Conservation (phyloP, 176 grass and related monocot species). For the Bonia amplexicaulis region DNA sequence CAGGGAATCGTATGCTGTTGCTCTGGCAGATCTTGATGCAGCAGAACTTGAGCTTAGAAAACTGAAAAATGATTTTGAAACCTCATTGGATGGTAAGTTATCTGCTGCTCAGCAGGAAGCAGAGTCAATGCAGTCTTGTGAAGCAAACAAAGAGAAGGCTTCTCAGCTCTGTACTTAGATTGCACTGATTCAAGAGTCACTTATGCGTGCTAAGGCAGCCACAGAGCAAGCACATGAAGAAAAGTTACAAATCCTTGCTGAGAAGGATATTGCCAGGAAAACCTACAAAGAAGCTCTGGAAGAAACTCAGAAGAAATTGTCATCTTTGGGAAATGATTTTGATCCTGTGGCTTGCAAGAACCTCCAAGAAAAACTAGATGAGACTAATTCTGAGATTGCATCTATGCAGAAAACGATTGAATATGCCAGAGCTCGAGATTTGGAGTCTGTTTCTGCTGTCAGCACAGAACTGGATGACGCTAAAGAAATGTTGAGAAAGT, state of each 20-base stretch:
- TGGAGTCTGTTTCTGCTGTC: constrained; percentile 55
- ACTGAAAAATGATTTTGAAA: constrained; percentile 81
- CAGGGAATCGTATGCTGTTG: constrained; percentile 69
- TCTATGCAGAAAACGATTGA: constrained; percentile 72
- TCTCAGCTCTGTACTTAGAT: constrained; percentile 67
- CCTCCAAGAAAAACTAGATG: constrained; percentile 63
- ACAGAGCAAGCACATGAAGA: constrained; percentile 76
- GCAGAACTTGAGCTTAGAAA: constrained; percentile 81
- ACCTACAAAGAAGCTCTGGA: constrained; percentile 64
- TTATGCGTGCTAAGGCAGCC: constrained; percentile 66
- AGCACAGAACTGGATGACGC: constrained; percentile 73
- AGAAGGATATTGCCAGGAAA: constrained; percentile 64
- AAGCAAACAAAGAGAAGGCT: constrained; percentile 67
- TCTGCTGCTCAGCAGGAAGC: constrained; percentile 70
- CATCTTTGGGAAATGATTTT: constrained; percentile 64
- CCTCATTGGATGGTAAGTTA: constrained; percentile 66
- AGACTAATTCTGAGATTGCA: constrained; percentile 62
- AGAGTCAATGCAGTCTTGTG: constrained; percentile 58
- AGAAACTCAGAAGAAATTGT: constrained; percentile 68
- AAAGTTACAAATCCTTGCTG: constrained; percentile 55
- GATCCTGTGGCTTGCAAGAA: constrained; percentile 59
- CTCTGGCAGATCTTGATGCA: constrained; percentile 76
- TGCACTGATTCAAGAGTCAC: constrained; percentile 52
- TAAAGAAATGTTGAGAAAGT: constrained; percentile 76
- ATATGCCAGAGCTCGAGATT: constrained; percentile 51